Base-by-base conservation (phyloP, 2,329 filamentous ascomycete genomes). In the Chrysoporthe deuterocubensis region DNA sequence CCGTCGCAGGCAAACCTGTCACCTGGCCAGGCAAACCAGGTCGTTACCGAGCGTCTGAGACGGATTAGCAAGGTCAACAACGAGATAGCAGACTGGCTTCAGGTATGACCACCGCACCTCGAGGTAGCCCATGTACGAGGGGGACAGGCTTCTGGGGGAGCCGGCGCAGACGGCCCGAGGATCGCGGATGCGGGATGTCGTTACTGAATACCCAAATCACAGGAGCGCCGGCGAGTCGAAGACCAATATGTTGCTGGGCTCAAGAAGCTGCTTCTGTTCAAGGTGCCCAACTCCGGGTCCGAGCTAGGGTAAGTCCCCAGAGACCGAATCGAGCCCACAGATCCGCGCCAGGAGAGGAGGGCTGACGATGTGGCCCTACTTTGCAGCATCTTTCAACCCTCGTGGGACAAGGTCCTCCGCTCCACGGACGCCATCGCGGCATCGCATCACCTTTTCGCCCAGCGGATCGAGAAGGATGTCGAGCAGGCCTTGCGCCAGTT, bases 51-150 rank as follows among this genome's bases (percentile, higher is more conserved):
- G 74, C 92, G 96, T 75, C 88, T 98, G 74, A 92, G 92, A 80
- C 88, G 93, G 80, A 95, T 98, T 77, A 88, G 87, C 75, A 93
- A 90, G 79, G 83, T 97, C 81, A 97, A 99, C 80, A 81, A 84
- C 73, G 93, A 97, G 77, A 93, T 99, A 75, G 95, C 95, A 78
- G 95, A 98, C 81, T 99, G 95, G 93, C 87, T 99, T 71, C 92
- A 95, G 90, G 94, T 97, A 89, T 80, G 81, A 72, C 63, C 67
- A 60, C 70, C 58, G 63, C 67, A 67, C 69, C 70, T 62, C 65
- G 43, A 62, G 21, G 5, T 11, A 37, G 26, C 21, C 26, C 32
- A 57, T 18, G 14, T 1, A 18, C 54, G 18, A 5, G 26, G 18
- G 18, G 32, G 26, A 14, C 3, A 34, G 26, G 9, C 14, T 13